A percentile compares a stretch with the other conserved stretches of the same genome.
phyloP scores from a whole-genome alignment of 495 filamentous ascomycete species.

The Trichocladium antarcticum region DNA sequence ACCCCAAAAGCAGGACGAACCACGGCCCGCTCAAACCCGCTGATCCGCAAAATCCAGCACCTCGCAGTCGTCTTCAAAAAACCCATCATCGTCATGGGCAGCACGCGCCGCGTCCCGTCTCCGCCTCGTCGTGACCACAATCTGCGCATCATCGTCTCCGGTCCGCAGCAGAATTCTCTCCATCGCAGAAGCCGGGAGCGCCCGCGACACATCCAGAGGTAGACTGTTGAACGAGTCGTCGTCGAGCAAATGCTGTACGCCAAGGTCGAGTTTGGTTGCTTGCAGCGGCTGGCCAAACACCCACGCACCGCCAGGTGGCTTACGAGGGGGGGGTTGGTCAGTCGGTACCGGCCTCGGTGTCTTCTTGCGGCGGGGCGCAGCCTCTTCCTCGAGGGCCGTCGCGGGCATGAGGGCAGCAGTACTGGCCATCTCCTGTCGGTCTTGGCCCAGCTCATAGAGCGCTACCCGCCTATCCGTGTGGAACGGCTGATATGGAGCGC shows the following conservation, averaged over 20 bases:
- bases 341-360: conserved; percentile 4
- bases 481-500: conserved; percentile 80
- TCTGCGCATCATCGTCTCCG: conserved; percentile 59
- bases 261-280: conserved; percentile 51
- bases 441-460: conserved; percentile 40
- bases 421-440: conserved; percentile 16
- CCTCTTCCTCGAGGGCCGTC: conserved; percentile 23
- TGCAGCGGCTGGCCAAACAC: conserved; percentile 57
- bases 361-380: conserved; percentile 10
- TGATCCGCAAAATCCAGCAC: conserved; percentile 86
- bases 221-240: conserved; percentile 44
- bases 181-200: conserved; percentile 45
- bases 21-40: conserved; percentile 46
- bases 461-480: conserved; percentile 73
- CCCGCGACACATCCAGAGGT: conserved; percentile 37
- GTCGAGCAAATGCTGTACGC: conserved; percentile 38
- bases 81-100: conserved; percentile 56
- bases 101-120: conserved; percentile 46
- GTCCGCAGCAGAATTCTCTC: conserved; percentile 46
- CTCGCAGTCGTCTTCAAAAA: conserved; percentile 91
- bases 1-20: conserved; percentile 7
- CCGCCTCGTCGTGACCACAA: conserved; percentile 69
- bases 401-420: conserved; percentile 24
- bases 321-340: background rate
- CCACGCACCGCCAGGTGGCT: conserved; percentile 38